Evolutionary conservation across 2,329 filamentous ascomycete genomes (phyloP).

Genomic region (Monosporascus sp.): DNA sequence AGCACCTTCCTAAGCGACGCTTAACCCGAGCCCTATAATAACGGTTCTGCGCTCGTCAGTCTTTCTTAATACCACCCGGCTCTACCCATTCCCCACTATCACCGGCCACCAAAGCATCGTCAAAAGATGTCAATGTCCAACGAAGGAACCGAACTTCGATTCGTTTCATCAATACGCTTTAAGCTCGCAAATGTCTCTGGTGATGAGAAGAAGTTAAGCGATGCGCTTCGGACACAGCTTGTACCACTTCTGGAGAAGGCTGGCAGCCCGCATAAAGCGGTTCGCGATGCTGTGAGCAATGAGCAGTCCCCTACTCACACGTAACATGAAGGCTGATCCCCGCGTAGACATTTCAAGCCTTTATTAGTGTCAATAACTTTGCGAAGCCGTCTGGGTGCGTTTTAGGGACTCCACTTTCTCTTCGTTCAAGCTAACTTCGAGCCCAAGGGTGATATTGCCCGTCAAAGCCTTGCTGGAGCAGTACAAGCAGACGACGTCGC

Average conservation of each 20-base stretch:
- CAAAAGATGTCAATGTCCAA: conserved; percentile 22
- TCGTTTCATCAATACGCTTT: conserved; percentile 28
- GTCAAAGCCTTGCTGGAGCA: conserved; percentile 81
- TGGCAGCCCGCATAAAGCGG: conserved; percentile 70
- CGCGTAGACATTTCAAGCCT: conserved; percentile 43
- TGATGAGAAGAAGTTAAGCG: conserved; percentile 76
- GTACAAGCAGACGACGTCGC: conserved; percentile 72
- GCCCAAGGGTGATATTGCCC: conserved; percentile 64
- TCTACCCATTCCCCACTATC: background rate
- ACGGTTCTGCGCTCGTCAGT: background rate
- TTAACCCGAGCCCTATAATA: no score
- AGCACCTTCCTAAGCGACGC: background rate
- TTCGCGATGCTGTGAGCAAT: conserved; percentile 50
- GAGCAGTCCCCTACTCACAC: background rate
- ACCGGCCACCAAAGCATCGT: background rate
- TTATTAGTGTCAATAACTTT: conserved; percentile 49
- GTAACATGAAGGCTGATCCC: conserved; percentile 9
- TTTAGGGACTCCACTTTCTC: background rate
- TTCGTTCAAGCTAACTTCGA: conserved; percentile 6
- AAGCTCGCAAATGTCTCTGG: conserved; percentile 49
- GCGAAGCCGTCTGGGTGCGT: conserved; percentile 46
- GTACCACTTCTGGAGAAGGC: conserved; percentile 81
- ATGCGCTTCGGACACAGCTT: conserved; percentile 73
- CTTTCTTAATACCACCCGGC: conserved; percentile 1
- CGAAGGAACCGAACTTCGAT: conserved; percentile 25